These are phyloP conservation scores for Tolypocladium inflatum DNA, from an alignment of 2,329 filamentous ascomycete genomes.

Conservation along the genomic window DNA sequence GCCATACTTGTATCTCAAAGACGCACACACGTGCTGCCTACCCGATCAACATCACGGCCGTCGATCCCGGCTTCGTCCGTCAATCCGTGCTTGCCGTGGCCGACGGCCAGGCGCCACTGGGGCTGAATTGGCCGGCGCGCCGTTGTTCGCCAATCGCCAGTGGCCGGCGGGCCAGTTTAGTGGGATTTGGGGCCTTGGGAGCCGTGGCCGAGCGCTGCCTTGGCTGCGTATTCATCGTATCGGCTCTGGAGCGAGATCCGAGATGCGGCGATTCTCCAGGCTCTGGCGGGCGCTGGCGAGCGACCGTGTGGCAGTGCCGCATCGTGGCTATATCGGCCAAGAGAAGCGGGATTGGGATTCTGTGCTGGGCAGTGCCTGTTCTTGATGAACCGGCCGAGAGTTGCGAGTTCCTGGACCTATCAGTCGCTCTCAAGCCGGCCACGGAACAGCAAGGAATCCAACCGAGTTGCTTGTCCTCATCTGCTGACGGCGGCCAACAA, in stretches of 20 bases:
- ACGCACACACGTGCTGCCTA: not conserved
- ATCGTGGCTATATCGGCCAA: too few species aligned
- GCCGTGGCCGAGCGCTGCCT: not conserved
- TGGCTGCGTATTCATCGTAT: not conserved
- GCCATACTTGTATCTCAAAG: not conserved
- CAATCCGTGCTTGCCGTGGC: not conserved
- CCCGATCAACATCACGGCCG: not conserved
- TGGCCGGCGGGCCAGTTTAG: not conserved
- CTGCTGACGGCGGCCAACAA: too few species aligned
- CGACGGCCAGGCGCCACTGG: not conserved
- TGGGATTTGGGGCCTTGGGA: not conserved
- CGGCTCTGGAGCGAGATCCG: not conserved
- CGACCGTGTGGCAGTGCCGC: too few species aligned
- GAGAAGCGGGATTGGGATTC: too few species aligned
- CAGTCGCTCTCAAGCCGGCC: too few species aligned
- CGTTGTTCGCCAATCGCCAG: not conserved
- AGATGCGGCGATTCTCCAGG: too few species aligned
- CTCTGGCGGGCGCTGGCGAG: too few species aligned
- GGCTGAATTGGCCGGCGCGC: not conserved
- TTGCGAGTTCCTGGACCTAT: too few species aligned
- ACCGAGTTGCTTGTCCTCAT: too few species aligned
- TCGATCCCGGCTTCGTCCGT: not conserved
- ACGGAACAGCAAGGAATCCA: too few species aligned
- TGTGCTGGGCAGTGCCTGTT: too few species aligned
- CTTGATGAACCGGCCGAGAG: too few species aligned